Conservation (phyloP, 164 flowering plant genomes). For the Santalum album region DNA sequence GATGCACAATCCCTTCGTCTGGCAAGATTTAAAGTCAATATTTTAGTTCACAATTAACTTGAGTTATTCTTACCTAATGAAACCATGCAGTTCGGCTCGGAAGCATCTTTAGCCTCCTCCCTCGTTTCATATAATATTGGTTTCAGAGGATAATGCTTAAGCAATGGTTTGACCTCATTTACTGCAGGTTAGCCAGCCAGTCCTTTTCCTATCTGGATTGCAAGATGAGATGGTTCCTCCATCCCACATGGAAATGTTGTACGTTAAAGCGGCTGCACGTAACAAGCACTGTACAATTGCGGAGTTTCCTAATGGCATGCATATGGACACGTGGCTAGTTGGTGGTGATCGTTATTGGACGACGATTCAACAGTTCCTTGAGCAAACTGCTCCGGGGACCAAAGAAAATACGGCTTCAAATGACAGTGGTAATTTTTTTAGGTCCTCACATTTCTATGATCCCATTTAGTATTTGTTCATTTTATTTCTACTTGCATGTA, state of each 20-base stretch:
- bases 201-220: slow-evolving; percentile 86
- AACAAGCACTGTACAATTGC: slow-evolving; percentile 58
- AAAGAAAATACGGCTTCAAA: slow-evolving; percentile 21
- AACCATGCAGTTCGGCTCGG: too few species aligned
- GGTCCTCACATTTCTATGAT: too few species aligned
- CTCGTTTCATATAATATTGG: too few species aligned
- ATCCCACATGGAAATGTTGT: slow-evolving; percentile 78
- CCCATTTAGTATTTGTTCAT: neutral
- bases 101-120: too few species aligned
- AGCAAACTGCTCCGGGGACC: slow-evolving; percentile 42
- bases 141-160: too few species aligned
- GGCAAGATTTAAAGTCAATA: too few species aligned
- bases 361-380: slow-evolving; percentile 59
- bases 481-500: too few species aligned
- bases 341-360: slow-evolving; percentile 97
- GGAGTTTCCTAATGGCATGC: slow-evolving; percentile 92
- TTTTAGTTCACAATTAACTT: too few species aligned
- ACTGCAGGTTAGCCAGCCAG: slow-evolving; percentile 79
- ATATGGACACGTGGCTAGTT: slow-evolving; percentile 95
- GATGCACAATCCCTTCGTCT: too few species aligned
- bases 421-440: slow-evolving; percentile 19
- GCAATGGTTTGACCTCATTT: neutral
- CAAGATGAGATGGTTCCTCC: slow-evolving; percentile 99
- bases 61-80: too few species aligned
- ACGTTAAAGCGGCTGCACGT: slow-evolving; percentile 75